Evolutionary conservation across 495 filamentous ascomycete species (phyloP).

Genomic region (Immersiella caudata): DNA sequence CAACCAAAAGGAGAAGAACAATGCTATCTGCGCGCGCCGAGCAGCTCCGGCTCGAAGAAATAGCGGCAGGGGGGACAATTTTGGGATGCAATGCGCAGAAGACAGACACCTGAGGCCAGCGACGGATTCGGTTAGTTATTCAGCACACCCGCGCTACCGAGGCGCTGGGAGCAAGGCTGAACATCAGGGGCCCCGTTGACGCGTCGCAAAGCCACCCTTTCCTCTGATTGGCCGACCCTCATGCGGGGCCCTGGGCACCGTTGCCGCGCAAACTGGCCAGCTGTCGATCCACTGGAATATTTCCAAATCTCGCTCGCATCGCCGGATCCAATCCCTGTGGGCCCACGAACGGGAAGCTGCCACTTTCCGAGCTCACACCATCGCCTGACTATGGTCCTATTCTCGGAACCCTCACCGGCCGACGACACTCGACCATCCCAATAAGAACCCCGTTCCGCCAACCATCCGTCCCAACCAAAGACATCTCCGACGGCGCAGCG

Average conservation of each 20-base stretch:
- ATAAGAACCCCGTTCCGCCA: neutral
- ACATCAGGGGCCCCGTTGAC: neutral
- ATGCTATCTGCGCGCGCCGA: neutral
- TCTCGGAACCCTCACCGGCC: slow-evolving; percentile 5
- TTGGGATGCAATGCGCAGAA: slow-evolving; percentile 5
- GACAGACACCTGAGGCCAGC: neutral
- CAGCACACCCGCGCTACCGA: neutral
- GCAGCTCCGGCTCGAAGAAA: neutral
- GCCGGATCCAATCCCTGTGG: neutral
- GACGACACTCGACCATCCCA: slow-evolving; percentile 1
- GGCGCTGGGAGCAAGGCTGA: neutral
- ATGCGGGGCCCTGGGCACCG: neutral
- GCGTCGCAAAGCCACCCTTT: slow-evolving; percentile 2
- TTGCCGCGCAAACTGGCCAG: neutral
- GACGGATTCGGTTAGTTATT: neutral
- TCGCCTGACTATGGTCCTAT: slow-evolving; percentile 17
- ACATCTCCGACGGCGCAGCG: neutral
- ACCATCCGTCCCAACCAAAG: neutral
- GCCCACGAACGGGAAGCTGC: neutral
- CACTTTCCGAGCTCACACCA: neutral
- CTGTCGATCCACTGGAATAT: neutral
- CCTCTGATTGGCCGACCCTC: neutral
- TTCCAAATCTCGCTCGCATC: slow-evolving; percentile 3
- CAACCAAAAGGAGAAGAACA: neutral
- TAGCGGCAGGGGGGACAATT: neutral